These are phyloP conservation scores for Rhodomyrtus psidioides DNA, from an alignment of 441 rosid genomes.

Conservation along the genomic window DNA sequence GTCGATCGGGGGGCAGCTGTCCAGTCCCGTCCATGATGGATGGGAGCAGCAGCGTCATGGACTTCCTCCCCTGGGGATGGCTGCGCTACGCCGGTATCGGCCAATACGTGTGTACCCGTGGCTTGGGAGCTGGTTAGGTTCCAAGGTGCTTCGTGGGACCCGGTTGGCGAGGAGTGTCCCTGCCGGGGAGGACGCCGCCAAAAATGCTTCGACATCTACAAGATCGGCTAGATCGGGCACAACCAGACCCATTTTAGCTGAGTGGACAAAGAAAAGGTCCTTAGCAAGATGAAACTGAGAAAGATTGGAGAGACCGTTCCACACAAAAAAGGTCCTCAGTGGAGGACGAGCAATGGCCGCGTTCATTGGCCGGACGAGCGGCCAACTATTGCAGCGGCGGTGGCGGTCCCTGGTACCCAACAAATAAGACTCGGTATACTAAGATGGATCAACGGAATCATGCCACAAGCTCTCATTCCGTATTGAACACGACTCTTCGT, in stretches of 20 bases:
- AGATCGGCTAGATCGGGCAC: constrained; percentile 42
- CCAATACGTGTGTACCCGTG: constrained; percentile 27
- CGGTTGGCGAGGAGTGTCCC: constrained; percentile 26
- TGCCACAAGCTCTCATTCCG: neutral
- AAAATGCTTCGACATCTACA: constrained; percentile 26
- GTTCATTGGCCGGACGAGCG: too few relatives aligned
- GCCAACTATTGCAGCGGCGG: neutral
- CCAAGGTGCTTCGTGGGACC: constrained; percentile 40
- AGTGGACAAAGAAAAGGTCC: constrained; percentile 22
- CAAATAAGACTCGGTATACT: too few relatives aligned
- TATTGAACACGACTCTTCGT: neutral
- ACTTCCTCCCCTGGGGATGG: constrained; percentile 49
- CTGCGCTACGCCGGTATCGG: constrained; percentile 33
- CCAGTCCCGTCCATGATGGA: constrained; percentile 40
- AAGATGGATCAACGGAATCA: neutral
- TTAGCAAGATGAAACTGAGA: constrained; percentile 17
- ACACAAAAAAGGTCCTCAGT: neutral
- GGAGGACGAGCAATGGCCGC: too few relatives aligned
- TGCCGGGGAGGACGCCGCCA: constrained; percentile 3
- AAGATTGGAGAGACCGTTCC: neutral
- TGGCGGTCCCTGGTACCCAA: too few relatives aligned
- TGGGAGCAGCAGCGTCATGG: constrained; percentile 38
- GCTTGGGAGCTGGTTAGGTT: constrained; percentile 35
- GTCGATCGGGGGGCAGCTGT: constrained; percentile 38
- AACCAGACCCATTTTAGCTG: constrained; percentile 28